Conservation (phyloP, 306 rosid species). For the barrel medic (Medicago truncatula) region DNA sequence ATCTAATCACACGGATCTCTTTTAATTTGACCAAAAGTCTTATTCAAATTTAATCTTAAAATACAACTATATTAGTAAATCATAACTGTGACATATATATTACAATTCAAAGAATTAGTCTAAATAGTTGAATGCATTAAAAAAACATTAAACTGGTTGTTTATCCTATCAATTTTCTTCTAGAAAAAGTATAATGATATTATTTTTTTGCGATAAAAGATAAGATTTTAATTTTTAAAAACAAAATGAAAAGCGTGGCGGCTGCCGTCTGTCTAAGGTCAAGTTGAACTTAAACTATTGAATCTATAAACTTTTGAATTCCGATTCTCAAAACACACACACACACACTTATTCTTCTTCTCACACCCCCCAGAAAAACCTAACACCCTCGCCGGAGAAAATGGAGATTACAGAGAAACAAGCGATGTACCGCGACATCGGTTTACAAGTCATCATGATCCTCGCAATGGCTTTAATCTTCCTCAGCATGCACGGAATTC, state of each 20-base stretch:
- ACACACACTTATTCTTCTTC: neutral
- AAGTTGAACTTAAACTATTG: neutral
- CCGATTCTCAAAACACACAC: neutral
- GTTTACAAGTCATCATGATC: constrained; percentile 60
- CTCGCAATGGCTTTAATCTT: constrained; percentile 51
- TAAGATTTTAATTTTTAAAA: neutral
- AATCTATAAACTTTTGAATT: constrained; percentile 8
- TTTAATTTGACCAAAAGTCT: no score
- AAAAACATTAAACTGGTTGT: no score
- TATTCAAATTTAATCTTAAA: no score
- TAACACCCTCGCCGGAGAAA: constrained; percentile 7
- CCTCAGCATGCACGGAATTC: constrained; percentile 69
- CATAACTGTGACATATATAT: no score
- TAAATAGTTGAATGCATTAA: no score
- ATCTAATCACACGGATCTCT: no score
- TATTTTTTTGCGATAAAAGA: neutral
- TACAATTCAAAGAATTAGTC: no score
- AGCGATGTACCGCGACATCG: constrained; percentile 61
- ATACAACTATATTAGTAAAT: no score
- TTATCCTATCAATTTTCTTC: no score
- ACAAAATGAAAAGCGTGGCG: constrained; percentile 29
- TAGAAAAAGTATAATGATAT: neutral
- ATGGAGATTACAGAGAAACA: constrained; percentile 38
- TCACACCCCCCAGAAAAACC: neutral
- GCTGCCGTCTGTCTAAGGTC: constrained; percentile 17